phyloP scores from a whole-genome alignment of 2,329 filamentous ascomycete species.

The Claviceps spartinae region DNA sequence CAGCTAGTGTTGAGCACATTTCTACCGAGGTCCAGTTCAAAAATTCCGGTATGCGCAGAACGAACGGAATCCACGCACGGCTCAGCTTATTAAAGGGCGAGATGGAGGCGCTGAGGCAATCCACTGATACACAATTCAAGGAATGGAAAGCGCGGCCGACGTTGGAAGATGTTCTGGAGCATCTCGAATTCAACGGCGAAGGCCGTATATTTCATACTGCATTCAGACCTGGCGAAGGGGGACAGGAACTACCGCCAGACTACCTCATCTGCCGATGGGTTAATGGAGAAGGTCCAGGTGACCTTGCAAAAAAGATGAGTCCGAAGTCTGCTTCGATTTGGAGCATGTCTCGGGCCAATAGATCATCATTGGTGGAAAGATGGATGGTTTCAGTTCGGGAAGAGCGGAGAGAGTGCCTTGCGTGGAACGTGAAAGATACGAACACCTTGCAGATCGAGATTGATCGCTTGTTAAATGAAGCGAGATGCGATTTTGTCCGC shows the following conservation, averaged over 20 bases:
- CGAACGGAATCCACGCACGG: background rate
- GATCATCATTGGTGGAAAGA: background rate
- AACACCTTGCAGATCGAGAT: conserved; percentile 13
- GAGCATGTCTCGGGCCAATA: background rate
- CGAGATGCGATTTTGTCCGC: conserved; percentile 29
- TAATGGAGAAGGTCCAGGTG: background rate
- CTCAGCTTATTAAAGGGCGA: background rate
- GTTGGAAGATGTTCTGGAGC: background rate
- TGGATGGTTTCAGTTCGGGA: background rate
- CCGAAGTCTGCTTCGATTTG: background rate
- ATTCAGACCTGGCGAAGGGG: background rate
- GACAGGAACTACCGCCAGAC: background rate
- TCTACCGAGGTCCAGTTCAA: background rate
- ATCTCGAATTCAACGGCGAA: background rate
- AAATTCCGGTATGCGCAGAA: background rate
- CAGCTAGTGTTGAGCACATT: conserved; percentile 8
- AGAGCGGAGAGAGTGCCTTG: background rate
- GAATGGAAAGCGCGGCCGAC: background rate
- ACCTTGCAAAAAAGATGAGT: background rate
- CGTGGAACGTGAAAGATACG: background rate
- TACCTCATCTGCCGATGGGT: background rate
- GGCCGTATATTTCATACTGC: background rate
- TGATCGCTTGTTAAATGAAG: conserved; percentile 29
- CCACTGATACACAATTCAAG: background rate
- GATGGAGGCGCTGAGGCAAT: background rate